Base-by-base conservation (phyloP, 352 stramenopile genomes). In the Pythium chondricola region DNA sequence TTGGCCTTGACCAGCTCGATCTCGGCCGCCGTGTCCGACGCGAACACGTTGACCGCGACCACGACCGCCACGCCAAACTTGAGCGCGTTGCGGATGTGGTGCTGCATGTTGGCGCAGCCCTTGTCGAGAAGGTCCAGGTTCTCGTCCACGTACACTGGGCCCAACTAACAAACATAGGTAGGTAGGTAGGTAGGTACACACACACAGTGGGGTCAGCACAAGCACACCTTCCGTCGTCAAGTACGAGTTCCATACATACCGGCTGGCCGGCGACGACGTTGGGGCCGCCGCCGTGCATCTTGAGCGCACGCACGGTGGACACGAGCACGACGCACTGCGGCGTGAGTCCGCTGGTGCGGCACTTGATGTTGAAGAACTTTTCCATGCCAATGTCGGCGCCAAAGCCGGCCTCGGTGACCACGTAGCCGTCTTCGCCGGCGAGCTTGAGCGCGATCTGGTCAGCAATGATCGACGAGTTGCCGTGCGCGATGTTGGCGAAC, bases 351-450 rank as follows among this genome's bases (percentile, higher is more conserved):
- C 79, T 97, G 29, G 86, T 81, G 27, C 96, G 84, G 66, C 96
- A 99, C 76, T 99, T 99, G 62, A 99, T 99, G 78, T 99, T 98
- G 70, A 98, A 98, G 65, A 99, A 99, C 70, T 99, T 98, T 57
- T 98, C 90, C 71, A 97, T 93, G 43, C 87, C 90, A 52, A 98
- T 98, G 58, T 98, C 95, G 9, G 96, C 96, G 32, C 97, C 97
- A 62, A 99, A 99, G 9, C 96, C 96, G 14, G 94, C 96, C 63
- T 99, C 96, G 0, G 96, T 99, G 20, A 99, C 85, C 31, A 97
- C 91, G 48, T 95, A 98, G 17, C 96, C 95, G 29, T 98, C 93
- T 26, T 98, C 91, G 8, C 95, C 96, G 0, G 96, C 94, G 18
- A 99, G 77, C 46, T 87, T 86, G 10, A 92, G 65, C 1, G 95